Evolutionary conservation across 2,329 filamentous ascomycete species (phyloP).

Genomic region (Sporothrix variecibatus): DNA sequence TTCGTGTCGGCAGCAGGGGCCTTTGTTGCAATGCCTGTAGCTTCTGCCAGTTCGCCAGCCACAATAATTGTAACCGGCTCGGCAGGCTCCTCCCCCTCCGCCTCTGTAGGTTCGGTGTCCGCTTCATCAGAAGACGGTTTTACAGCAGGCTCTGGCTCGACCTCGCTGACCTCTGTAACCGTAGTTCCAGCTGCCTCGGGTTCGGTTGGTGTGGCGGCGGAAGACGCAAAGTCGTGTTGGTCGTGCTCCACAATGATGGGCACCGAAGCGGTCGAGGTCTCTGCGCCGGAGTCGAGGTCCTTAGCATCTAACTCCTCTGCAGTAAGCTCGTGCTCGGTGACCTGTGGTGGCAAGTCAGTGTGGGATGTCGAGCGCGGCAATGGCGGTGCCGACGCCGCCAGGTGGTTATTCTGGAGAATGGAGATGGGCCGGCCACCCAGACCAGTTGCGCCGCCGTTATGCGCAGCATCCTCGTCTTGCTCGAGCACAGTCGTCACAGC

Average conservation of each 20-base stretch:
- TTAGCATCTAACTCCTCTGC: conserved; percentile 48
- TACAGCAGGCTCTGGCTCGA: not conserved
- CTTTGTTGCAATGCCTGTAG: not conserved
- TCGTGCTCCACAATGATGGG: conserved; percentile 46
- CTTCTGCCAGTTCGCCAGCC: conserved; percentile 7
- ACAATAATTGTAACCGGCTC: conserved; percentile 7
- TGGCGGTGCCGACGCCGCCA: not conserved
- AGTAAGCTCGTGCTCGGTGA: conserved; percentile 45
- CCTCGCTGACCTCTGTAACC: not conserved
- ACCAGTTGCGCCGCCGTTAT: not conserved
- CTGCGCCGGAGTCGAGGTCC: not conserved
- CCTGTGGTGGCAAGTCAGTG: not conserved
- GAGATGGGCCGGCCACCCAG: not conserved
- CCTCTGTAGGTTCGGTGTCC: not conserved
- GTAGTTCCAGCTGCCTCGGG: conserved; percentile 29
- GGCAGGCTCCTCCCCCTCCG: not conserved
- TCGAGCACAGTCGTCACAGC: conserved; percentile 81
- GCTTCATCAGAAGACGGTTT: not conserved
- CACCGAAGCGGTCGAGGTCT: conserved; percentile 31
- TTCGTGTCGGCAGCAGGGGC: not conserved
- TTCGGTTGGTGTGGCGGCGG: not conserved
- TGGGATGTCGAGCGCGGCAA: not conserved
- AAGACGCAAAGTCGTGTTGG: not conserved
- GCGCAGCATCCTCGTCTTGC: conserved; percentile 67
- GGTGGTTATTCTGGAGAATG: conserved; percentile 4